These are phyloP conservation scores for Epichloe bromicola DNA, from an alignment of 2,329 filamentous ascomycete species.

Conservation along the genomic window DNA sequence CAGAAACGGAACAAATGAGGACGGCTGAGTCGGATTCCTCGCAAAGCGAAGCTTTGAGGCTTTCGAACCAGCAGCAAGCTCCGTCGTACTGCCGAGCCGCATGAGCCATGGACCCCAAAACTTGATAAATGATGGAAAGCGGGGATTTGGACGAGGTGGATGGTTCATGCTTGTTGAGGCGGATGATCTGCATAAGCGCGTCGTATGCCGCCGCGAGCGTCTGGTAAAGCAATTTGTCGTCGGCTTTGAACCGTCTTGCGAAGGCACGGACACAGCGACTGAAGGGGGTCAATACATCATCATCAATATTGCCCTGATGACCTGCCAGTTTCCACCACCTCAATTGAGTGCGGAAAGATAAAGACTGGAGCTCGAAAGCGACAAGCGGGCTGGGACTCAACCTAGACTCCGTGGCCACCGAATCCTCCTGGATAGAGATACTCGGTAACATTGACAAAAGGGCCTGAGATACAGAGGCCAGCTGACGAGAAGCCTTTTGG, in stretches of 20 bases:
- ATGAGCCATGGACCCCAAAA: slow-evolving; percentile 36
- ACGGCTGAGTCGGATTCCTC: slow-evolving; percentile 32
- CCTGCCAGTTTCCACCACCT: slow-evolving; percentile 52
- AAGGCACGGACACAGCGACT: slow-evolving; percentile 50
- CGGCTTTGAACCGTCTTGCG: slow-evolving; percentile 34
- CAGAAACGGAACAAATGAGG: slow-evolving; percentile 37
- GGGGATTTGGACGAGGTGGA: slow-evolving; percentile 28
- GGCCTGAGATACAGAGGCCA: slow-evolving; percentile 53
- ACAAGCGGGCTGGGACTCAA: slow-evolving; percentile 42
- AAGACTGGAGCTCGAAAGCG: slow-evolving; percentile 48
- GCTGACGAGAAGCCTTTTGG: slow-evolving; percentile 48
- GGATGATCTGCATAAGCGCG: slow-evolving; percentile 19
- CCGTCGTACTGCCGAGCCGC: slow-evolving; percentile 32
- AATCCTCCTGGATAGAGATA: slow-evolving; percentile 51
- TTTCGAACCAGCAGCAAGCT: slow-evolving; percentile 41
- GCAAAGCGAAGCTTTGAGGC: slow-evolving; percentile 27
- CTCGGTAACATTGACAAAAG: slow-evolving; percentile 55
- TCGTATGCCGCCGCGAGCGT: slow-evolving; percentile 20
- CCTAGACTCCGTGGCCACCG: slow-evolving; percentile 36
- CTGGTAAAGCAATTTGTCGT: slow-evolving; percentile 24
- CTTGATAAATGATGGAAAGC: slow-evolving; percentile 36
- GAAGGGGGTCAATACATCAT: slow-evolving; percentile 54
- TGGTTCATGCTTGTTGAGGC: slow-evolving; percentile 20
- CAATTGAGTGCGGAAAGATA: slow-evolving; percentile 49
- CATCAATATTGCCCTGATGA: slow-evolving; percentile 46